Conservation (phyloP, 2,329 filamentous ascomycete genomes). For the Zasmidium citrigriseum region DNA sequence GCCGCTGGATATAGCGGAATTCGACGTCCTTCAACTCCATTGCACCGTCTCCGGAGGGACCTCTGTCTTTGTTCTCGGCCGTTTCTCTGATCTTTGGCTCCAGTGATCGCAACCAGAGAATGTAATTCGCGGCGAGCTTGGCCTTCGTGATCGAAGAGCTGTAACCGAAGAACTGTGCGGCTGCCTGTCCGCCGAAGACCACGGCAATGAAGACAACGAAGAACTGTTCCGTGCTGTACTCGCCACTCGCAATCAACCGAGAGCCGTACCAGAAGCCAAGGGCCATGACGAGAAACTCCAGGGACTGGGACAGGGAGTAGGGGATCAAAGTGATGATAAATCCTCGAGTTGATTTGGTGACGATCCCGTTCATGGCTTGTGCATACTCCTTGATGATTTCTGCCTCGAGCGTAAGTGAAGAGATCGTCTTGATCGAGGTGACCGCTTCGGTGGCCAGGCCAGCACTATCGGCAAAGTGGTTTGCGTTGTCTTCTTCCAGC, state of each 20-base stretch:
- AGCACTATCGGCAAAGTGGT: slow-evolving; percentile 36
- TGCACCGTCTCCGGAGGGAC: slow-evolving; percentile 25
- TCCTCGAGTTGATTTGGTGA: slow-evolving; percentile 18
- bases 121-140: slow-evolving; percentile 43
- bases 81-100: slow-evolving; percentile 41
- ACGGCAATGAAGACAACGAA: slow-evolving; percentile 63
- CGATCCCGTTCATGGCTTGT: slow-evolving; percentile 29
- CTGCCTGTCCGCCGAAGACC: slow-evolving; percentile 66
- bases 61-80: slow-evolving; percentile 35
- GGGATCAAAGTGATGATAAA: slow-evolving; percentile 29
- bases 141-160: slow-evolving; percentile 43
- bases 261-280: slow-evolving; percentile 41
- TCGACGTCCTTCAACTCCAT: slow-evolving; percentile 30
- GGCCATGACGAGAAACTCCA: slow-evolving; percentile 34
- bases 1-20: slow-evolving; percentile 30
- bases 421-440: slow-evolving; percentile 37
- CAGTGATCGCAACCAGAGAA: slow-evolving; percentile 45
- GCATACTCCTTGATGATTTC: slow-evolving; percentile 33
- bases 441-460: slow-evolving; percentile 39
- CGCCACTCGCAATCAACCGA: slow-evolving; percentile 32
- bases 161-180: slow-evolving; percentile 68
- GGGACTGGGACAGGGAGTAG: slow-evolving; percentile 36
- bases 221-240: slow-evolving; percentile 46
- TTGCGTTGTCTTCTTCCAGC: slow-evolving; percentile 31
- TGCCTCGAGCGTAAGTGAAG: slow-evolving; percentile 34